Percentiles rank a stretch among this genome's conserved stretches.
Evolutionary conservation across 345 rosid genomes (phyloP).

Genomic region (Citrus maxima): DNA sequence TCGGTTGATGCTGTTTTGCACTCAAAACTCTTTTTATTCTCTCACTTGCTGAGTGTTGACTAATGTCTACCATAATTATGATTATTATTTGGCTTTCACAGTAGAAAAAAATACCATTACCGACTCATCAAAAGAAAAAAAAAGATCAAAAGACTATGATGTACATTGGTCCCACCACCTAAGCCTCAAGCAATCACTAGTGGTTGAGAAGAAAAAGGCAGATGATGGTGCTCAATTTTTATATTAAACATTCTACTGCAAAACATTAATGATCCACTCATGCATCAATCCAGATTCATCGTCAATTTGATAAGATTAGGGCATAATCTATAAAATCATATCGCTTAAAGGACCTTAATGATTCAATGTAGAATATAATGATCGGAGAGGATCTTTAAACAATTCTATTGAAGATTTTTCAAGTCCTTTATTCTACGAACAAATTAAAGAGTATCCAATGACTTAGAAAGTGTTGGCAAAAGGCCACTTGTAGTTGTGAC

Average conservation of each 20-base stretch:
- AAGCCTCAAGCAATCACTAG: conserved; percentile 2
- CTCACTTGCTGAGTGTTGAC: neutral
- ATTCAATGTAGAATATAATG: conserved; percentile 4
- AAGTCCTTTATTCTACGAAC: neutral
- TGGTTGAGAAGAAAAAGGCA: conserved; percentile 3
- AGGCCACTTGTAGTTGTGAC: neutral
- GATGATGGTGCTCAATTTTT: neutral
- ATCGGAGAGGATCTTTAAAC: conserved; percentile 6
- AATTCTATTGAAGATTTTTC: conserved; percentile 6
- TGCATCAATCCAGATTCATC: conserved; percentile 7
- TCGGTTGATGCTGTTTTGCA: neutral
- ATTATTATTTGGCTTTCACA: neutral
- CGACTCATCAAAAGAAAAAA: neutral
- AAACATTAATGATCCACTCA: conserved; percentile 8
- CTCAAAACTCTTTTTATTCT: neutral
- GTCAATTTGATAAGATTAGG: neutral
- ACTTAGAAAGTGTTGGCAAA: conserved; percentile 1
- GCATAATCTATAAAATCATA: neutral
- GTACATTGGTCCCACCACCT: conserved; percentile 9
- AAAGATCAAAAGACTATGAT: neutral
- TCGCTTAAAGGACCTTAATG: conserved; percentile 14
- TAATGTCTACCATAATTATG: neutral
- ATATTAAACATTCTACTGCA: neutral
- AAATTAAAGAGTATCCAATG: conserved; percentile 27
- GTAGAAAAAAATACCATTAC: neutral